These are phyloP conservation scores for Clitopilus hobsonii DNA, from an alignment of 768 basidiomycete species.

Conservation along the genomic window DNA sequence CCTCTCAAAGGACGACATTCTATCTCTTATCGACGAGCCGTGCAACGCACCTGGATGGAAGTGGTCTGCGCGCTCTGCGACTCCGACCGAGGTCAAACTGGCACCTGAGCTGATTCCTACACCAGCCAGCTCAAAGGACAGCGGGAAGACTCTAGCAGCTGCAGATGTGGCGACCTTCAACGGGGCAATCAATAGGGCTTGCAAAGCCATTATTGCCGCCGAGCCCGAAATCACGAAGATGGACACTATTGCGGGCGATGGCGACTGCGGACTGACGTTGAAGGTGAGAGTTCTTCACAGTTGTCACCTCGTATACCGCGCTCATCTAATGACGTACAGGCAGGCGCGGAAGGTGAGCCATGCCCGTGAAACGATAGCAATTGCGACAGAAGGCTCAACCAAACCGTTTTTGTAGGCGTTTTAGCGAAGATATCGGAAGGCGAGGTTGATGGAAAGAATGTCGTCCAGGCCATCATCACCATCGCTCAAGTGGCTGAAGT, in stretches of 20 bases:
- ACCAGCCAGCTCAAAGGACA: constrained; percentile 7
- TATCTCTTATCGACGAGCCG: constrained; percentile 67
- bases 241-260: constrained; percentile 92
- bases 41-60: constrained; percentile 81
- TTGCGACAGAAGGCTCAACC: background rate
- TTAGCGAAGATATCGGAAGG: constrained; percentile 52
- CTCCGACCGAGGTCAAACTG: constrained; percentile 20
- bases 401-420: constrained; percentile 55
- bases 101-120: background rate
- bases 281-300: constrained; percentile 25
- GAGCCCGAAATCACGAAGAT: constrained; percentile 89
- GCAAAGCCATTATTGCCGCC: constrained; percentile 61
- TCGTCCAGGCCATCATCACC: constrained; percentile 58
- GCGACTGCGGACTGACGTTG: constrained; percentile 55
- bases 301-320: background rate
- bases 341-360: constrained; percentile 64
- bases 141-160: constrained; percentile 17
- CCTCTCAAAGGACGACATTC: constrained; percentile 37
- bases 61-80: constrained; percentile 54
- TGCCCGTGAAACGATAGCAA: background rate
- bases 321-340: constrained; percentile 21
- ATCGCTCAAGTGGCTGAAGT: constrained; percentile 78
- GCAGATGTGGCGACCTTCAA: constrained; percentile 48
- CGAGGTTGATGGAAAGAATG: constrained; percentile 55
- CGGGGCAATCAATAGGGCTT: constrained; percentile 51